Evolutionary conservation across 495 filamentous ascomycete genomes (phyloP), one percentile per base, ranked within the genome.

Genomic region (Neohortaea acidophila): DNA sequence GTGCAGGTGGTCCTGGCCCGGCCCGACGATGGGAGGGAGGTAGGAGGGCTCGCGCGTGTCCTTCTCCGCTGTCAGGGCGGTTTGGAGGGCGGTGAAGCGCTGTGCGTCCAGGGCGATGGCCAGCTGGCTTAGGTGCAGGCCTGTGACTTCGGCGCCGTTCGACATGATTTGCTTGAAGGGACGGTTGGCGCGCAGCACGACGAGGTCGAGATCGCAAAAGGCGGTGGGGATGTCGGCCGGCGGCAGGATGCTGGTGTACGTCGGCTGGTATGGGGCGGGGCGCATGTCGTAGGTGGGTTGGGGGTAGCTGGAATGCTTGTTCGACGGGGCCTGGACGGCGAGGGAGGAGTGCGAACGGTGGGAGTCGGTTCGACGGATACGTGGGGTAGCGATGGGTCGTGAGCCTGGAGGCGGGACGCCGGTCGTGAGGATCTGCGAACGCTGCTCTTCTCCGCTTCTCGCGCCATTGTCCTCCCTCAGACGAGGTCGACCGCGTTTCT

Each of bases 401-500:
- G 22, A 4, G 17, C 13, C 12, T 20, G 36, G 29, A 28, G 36
- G 26, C 9, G n/a, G n/a, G n/a, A n/a, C n/a, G n/a, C n/a, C n/a
- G n/a, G n/a, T n/a, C n/a, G n/a, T n/a, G n/a, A n/a, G n/a, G n/a
- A n/a, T n/a, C n/a, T n/a, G n/a, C n/a, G n/a, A n/a, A n/a, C n/a
- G n/a, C n/a, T n/a, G n/a, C n/a, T n/a, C n/a, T n/a, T n/a, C n/a
- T n/a, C n/a, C n/a, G n/a, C n/a, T n/a, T n/a, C n/a, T n/a, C n/a
- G n/a, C n/a, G n/a, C n/a, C 63, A 34, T 73, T 68, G 36, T 94
- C 89, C 51, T 93, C 85, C 54, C 87, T 79, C 51, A 97, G 66
- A 36, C 89, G 78, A 49, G 89, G 89, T 40, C 89, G 70, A 15
- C 89, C 89, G 44, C 89, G 69, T 56, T 94, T 96, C 61, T 94